phyloP scores from a whole-genome alignment of 1,284 basidiomycete genomes.

The Polyporus tsugae region DNA sequence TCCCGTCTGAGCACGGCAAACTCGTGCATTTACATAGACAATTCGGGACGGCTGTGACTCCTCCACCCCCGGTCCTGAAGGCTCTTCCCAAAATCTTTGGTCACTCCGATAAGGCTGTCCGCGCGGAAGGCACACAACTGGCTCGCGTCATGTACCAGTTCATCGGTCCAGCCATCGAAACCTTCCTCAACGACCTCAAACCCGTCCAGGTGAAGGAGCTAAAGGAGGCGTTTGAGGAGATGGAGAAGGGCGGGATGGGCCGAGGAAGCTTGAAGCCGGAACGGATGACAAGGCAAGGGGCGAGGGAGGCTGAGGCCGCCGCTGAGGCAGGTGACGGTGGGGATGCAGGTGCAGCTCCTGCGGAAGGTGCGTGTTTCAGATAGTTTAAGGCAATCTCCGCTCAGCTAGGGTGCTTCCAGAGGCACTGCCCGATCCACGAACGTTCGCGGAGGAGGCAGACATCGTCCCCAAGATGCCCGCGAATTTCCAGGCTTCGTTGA shows the following conservation, averaged over 20 bases:
- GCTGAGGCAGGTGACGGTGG: constrained; percentile 54
- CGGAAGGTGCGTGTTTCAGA: constrained; percentile 43
- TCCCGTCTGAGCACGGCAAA: not conserved
- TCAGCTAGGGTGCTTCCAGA: constrained; percentile 42
- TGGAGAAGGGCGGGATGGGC: constrained; percentile 87
- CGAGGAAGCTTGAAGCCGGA: constrained; percentile 84
- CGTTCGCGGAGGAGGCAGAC: constrained; percentile 86
- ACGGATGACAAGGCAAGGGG: constrained; percentile 81
- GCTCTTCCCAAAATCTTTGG: constrained; percentile 92
- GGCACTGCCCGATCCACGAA: constrained; percentile 79
- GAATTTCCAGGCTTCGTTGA: constrained; percentile 77
- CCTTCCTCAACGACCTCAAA: constrained; percentile 92
- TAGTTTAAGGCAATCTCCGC: constrained; percentile 1
- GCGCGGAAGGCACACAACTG: constrained; percentile 89
- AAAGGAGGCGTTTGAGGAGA: constrained; percentile 86
- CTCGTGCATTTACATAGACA: constrained; percentile 52
- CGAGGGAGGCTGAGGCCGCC: constrained; percentile 72
- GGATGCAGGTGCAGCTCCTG: constrained; percentile 47
- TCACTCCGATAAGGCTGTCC: constrained; percentile 96
- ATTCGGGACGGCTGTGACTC: constrained; percentile 85
- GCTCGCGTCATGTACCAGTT: constrained; percentile 86
- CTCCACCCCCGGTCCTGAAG: constrained; percentile 86
- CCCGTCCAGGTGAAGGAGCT: constrained; percentile 98
- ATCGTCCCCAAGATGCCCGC: constrained; percentile 80
- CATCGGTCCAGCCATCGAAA: constrained; percentile 88